A percentile compares a stretch with the other conserved stretches of the same genome.
Conservation (phyloP, 805 yeast species). For the Wickerhamomyces alni region DNA sequence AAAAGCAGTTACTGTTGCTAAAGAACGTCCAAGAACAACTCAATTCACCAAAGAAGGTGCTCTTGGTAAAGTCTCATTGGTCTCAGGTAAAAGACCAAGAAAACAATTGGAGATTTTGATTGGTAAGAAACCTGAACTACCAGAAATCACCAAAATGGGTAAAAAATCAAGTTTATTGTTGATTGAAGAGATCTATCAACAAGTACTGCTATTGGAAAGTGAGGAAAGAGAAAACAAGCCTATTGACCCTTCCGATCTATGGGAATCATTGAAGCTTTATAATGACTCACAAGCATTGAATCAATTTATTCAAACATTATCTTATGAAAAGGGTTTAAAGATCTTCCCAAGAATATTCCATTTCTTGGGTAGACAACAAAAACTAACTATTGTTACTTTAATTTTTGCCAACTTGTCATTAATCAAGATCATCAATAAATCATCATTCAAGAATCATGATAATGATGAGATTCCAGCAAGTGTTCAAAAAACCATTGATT, state of each 20-base stretch:
- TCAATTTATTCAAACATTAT: conserved; percentile 78
- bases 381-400: conserved; percentile 68
- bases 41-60: conserved; percentile 77
- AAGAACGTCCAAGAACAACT: conserved; percentile 69
- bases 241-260: conserved; percentile 43
- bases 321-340: conserved; percentile 84
- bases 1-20: conserved; percentile 92
- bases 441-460: conserved; percentile 66
- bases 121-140: conserved; percentile 40
- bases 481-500: conserved; percentile 56
- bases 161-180: conserved; percentile 55
- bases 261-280: conserved; percentile 74
- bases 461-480: conserved; percentile 47
- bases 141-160: conserved; percentile 23
- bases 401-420: conserved; percentile 77
- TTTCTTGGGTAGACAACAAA: conserved; percentile 70
- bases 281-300: conserved; percentile 46
- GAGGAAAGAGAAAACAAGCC: conserved; percentile 51
- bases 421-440: conserved; percentile 68
- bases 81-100: conserved; percentile 81
- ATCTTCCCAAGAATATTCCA: conserved; percentile 84
- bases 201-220: conserved; percentile 75
- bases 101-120: conserved; percentile 63
- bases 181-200: conserved; percentile 74
- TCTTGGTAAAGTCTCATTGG: conserved; percentile 76